phyloP scores from a whole-genome alignment of 192 early-diverging fungal genomes.

The Coemansia sp. region DNA sequence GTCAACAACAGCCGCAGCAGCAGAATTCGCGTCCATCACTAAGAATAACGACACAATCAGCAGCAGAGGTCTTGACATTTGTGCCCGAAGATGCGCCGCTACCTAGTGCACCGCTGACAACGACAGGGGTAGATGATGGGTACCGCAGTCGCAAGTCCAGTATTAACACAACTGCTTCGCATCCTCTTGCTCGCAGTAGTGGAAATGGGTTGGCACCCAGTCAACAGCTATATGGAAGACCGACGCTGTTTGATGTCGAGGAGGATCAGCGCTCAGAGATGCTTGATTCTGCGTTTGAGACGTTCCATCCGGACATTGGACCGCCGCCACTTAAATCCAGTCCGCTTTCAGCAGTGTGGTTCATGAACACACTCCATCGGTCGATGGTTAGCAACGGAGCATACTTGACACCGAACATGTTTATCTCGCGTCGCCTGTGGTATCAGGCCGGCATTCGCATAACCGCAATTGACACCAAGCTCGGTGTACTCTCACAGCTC shows the following conservation, averaged over 20 bases:
- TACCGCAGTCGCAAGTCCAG: slow-evolving; percentile 48
- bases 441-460: slow-evolving; percentile 54
- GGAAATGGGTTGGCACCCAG: background rate
- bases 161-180: slow-evolving; percentile 32
- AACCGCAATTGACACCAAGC: slow-evolving; percentile 52
- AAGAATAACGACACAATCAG: slow-evolving; percentile 38
- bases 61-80: slow-evolving; percentile 33
- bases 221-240: slow-evolving; percentile 25
- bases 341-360: slow-evolving; percentile 51
- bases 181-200: slow-evolving; percentile 7
- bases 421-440: slow-evolving; percentile 53
- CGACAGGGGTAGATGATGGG: slow-evolving; percentile 21
- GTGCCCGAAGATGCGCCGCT: slow-evolving; percentile 28
- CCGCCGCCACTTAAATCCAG: slow-evolving; percentile 47
- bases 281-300: slow-evolving; percentile 54
- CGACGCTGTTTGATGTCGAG: slow-evolving; percentile 47
- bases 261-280: slow-evolving; percentile 52
- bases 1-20: slow-evolving; percentile 24
- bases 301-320: slow-evolving; percentile 45
- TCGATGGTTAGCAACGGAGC: slow-evolving; percentile 51
- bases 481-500: slow-evolving; percentile 47
- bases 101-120: slow-evolving; percentile 23
- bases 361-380: slow-evolving; percentile 46
- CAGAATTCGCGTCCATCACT: slow-evolving; percentile 32
- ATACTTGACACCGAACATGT: slow-evolving; percentile 47